Evolutionary conservation across 1,284 basidiomycete species (phyloP), one percentile per base, ranked within the genome.

Genomic region (Marasmius fiardii): DNA sequence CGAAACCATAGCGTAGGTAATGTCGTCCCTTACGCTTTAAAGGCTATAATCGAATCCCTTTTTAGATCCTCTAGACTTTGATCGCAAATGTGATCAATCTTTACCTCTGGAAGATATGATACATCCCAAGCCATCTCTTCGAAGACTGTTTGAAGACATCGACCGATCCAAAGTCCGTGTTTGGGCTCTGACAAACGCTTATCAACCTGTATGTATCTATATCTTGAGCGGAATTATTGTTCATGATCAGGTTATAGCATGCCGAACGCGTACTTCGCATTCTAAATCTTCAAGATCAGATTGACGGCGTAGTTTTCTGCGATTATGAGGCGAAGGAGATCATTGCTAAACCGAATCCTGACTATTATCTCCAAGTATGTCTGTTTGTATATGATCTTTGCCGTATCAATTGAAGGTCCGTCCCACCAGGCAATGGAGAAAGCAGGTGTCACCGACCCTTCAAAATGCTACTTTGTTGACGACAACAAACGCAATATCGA

Each of bases 91-190:
- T 68, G 93, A 95, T 63, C 88, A 87, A 4, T 83, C 89, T 14
- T 75, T 95, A 14, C 93, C 93, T 3, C 76, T 95, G 10, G 93
- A 95, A 64, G 78, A 88, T 1, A 86, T 91, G 73, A 84, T 95
- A 59, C 75, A 78, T 28, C 90, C 87, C 12, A 77, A 89, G 64
- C 80, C 83, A 7, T 66, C 66, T 11, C 68, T 92, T 24, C 82
- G 85, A 24, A 80, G 84, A 61, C 75, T 95, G 10, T 79, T 95
- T 37, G 68, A 86, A 64, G 90, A 93, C 64, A 82, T 95, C 43
- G 91, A 95, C 65, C 81, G 86, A 43, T 79, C 78, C 20, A 93
- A 90, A 66, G 81, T 78, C 8, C 81, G 85, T n/a, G 86, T 92
- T 4, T 92, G 90, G 90, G 89, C 80, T 7, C 71, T 93, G 34